Evolutionary conservation across 306 rosid genomes (phyloP).

Genomic region (Mimosa bimucronata): DNA sequence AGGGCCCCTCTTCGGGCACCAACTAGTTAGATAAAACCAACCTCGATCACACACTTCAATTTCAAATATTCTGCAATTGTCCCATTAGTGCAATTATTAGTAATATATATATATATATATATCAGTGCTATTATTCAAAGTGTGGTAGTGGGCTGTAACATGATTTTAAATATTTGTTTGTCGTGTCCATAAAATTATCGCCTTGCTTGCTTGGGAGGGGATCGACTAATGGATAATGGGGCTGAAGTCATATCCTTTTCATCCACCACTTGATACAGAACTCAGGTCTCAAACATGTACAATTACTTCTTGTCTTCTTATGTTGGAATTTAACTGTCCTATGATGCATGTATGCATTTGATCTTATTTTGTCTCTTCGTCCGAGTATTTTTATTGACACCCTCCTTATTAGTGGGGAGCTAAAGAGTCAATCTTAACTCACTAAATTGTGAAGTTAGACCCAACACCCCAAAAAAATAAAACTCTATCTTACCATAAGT

Average conservation of each 20-base stretch:
- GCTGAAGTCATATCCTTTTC: constrained; percentile 23
- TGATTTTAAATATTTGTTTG: constrained; percentile 37
- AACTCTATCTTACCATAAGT: no score
- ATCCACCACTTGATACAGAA: constrained; percentile 25
- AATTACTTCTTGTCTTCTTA: constrained; percentile 25
- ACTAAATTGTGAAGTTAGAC: no score
- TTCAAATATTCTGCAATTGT: constrained; percentile 27
- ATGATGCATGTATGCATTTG: neutral
- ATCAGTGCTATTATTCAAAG: constrained; percentile 13
- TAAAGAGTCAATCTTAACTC: no score
- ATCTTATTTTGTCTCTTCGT: neutral
- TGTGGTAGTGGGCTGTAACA: constrained; percentile 7
- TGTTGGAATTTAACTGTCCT: neutral
- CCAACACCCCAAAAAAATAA: no score
- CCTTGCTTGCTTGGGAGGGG: constrained; percentile 36
- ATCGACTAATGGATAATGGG: constrained; percentile 15
- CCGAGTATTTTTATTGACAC: no score
- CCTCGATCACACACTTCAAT: constrained; percentile 27
- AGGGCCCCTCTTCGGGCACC: constrained; percentile 35
- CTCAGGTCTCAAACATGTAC: neutral
- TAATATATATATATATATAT: neutral
- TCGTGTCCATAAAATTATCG: constrained; percentile 9
- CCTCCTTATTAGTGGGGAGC: no score
- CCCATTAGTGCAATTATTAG: constrained; percentile 23
- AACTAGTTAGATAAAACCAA: constrained; percentile 14